Base-by-base conservation (phyloP, 2,329 filamentous ascomycete species). In the Chrysoporthe deuterocubensis region DNA sequence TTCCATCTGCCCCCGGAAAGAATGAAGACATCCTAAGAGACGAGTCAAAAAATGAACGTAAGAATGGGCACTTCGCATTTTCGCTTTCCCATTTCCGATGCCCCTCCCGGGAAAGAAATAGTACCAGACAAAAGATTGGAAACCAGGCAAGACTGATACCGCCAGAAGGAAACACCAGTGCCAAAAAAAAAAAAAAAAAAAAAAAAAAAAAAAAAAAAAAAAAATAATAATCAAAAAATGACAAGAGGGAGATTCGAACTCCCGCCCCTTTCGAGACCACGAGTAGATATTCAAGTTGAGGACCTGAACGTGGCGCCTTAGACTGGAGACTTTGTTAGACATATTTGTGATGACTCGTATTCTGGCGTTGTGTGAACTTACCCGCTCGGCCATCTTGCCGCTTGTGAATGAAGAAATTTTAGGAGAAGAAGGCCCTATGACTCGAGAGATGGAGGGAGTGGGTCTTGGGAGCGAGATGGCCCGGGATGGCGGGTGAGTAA, bases 381-480 rank as follows among this genome's bases (percentile, higher is more conserved):
- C 46, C 46, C 56, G 56, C 56, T 58, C 56, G 56, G 56, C 56
- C 56, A 58, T 58, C 56, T 58, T 58, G 56, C 56, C 56, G 5
- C 16, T 5, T 5, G 14, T 58, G 2, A 8, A 18, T 40, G 34
- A n/a, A 21, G 2, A 58, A 14, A n/a, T 42, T 40, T 2, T 5
- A 11, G 6, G 1, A 6, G 32, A 5, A 9, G 4, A 21, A 9
- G 3, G 7, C 11, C 4, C 11, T 58, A 58, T 58, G 56, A 57
- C 32, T 40, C 54, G 34, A 42, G 2, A 8, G 7, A 56, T 21
- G 34, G 34, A 13, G 6, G 18, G 34, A 40, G 34, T 42, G 34
- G 56, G 34, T 42, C 56, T 42, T 8, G 16, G n/a, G 32, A n/a
- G 9, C 6, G 32, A 42, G 16, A 14, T 21, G 34, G 32, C 50